Evolutionary conservation across 2,329 filamentous ascomycete species (phyloP), one percentile per base, ranked within the genome.

Genomic region (Neoscytalidium dimidiatum): DNA sequence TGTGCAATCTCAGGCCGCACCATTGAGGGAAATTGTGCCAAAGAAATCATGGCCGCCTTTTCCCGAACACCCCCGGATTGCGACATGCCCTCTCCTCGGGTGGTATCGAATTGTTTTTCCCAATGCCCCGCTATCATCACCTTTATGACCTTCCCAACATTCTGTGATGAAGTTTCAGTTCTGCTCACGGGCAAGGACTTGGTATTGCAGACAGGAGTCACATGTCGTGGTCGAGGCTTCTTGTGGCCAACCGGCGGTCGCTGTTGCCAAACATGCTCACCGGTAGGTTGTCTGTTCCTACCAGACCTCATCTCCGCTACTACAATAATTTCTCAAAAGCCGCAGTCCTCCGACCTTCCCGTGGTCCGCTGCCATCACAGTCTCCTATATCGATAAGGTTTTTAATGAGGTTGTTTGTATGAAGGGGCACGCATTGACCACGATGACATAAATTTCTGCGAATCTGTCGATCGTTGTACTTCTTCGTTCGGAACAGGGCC

Each of bases 371-470:
- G 33, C 17, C 8, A 23, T 23, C 17, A 19, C 13, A 57, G 19
- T 28, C 52, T 17, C 43, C 56, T 33, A 46, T 60, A 60, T 60
- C 56, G 56, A 60, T 46, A 60, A 23, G 41, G 7, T 4, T 13
- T 57, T 57, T 44, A 26, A 60, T 46, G 41, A 60, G 43, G n/a
- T n/a, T 17, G 11, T 28, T 14, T 31, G 41, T 60, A 60, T 60
- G 38, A 60, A 60, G 56, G 56, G 56, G 56, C 56, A n/a, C 26
- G 41, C 56, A 60, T 6, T 11, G 56, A 41, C 56, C 56, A 60
- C 26, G 4, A 21, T 46, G 26, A 23, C 56, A 46, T 17, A 33
- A 33, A 33, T 31, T 14, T 26, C 26, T 23, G 26, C 56, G 5
- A 9, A 33, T 46, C 14, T 26, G 56, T 28, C 33, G 56, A 60